Base-by-base conservation (phyloP, 768 basidiomycete genomes). In the Hericium rajendrae region DNA sequence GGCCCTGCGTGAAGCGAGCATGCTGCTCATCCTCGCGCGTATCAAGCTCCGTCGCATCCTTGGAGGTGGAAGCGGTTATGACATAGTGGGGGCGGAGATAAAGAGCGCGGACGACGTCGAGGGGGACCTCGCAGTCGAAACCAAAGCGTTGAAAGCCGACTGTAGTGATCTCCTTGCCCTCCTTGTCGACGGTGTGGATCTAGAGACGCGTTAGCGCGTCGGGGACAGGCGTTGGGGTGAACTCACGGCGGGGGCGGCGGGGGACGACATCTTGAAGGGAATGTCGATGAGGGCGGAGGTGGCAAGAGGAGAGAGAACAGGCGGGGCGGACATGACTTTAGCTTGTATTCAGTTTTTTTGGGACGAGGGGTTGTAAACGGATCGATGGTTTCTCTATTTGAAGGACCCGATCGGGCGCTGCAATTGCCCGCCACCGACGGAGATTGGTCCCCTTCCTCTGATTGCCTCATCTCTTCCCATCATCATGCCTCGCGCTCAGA, bases 81-180 rank as follows among this genome's bases (percentile, higher is more conserved):
- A 83, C 78, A 64, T 90, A 91, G 72, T 89, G 88, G 9, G 88
- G 79, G 11, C 90, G 83, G 43, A 97, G 81, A 73, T 95, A 95
- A 49, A 97, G 79, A n/a, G 86, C 82, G 53, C 94, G 87, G 54
- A 95, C 82, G 62, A 81, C 75, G 61, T 92, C 86, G 64, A 94
- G 71, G 58, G 86, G 69, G 60, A 94, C 89, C 65, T 86, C 82
- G 64, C 86, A 86, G 72, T 97, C 87, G 71, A 98, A 94, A 8
- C 91, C 93, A 64, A 97, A 97, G 56, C 86, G 82, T 60, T 86
- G 72, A 67, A 86, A 83, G 49, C 94, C 94, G 48, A 97, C 94
- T 20, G 82, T 75, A 55, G 75, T 80, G 65, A 94, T 91, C 67
- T 85, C 85, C 9, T 78, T 61, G 51, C 89, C 91, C 58, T 82